phyloP scores from a whole-genome alignment of 129 eudicot species.

The Chrysanthemum seticuspe region DNA sequence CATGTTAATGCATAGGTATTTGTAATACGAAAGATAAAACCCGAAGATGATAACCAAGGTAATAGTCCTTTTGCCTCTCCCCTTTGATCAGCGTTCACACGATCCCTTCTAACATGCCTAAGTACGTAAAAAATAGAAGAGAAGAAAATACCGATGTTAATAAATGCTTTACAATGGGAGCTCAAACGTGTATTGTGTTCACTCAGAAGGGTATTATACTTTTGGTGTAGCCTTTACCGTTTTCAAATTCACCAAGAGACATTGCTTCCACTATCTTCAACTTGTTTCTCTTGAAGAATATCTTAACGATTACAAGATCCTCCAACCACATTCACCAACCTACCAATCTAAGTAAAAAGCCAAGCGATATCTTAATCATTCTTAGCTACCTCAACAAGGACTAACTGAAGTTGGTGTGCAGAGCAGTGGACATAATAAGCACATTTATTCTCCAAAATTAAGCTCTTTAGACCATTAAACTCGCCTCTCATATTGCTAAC shows the following conservation, averaged over 20 bases:
- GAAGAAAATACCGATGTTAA: not conserved
- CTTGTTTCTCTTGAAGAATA: not conserved
- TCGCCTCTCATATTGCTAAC: too few relatives aligned
- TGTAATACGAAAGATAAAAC: not conserved
- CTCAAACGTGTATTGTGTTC: not conserved
- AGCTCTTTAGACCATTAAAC: not conserved
- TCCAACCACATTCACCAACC: not conserved
- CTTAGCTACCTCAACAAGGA: not conserved
- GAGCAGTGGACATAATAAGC: too few relatives aligned
- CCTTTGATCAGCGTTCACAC: not conserved
- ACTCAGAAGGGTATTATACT: not conserved
- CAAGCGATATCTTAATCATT: not conserved
- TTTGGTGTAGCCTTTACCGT: not conserved
- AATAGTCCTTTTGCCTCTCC: not conserved
- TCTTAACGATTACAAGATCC: not conserved
- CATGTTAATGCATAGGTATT: not conserved
- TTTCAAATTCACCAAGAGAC: not conserved
- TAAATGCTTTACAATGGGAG: not conserved
- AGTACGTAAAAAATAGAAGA: not conserved
- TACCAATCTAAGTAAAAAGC: not conserved
- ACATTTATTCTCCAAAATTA: not conserved
- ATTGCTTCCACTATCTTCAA: not conserved
- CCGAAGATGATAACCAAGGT: not conserved
- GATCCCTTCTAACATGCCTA: not conserved
- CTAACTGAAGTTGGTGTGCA: not conserved